A percentile compares a stretch with the other conserved stretches of the same genome.
phyloP scores from a whole-genome alignment of 768 basidiomycete genomes.

The Rhizopogon roseolus region DNA sequence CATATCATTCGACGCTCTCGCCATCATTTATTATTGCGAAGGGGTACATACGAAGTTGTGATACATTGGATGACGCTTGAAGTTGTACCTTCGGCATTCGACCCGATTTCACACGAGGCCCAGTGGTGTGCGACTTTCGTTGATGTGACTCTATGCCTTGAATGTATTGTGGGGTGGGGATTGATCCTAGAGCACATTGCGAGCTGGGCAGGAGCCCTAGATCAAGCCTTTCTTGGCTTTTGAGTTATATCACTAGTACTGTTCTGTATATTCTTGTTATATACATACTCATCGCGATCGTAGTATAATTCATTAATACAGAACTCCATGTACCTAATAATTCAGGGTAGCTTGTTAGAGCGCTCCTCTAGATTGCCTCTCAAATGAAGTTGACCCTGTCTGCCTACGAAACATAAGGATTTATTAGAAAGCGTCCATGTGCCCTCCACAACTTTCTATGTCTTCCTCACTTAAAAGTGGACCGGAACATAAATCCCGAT shows the following conservation, averaged over 20 bases:
- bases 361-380: neutral
- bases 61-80: conserved; percentile 5
- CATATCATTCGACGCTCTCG: too few relatives aligned
- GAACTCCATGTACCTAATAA: neutral
- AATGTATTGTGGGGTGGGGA: neutral
- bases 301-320: neutral
- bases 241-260: neutral
- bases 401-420: neutral
- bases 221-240: neutral
- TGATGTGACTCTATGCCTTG: conserved; percentile 9
- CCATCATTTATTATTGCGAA: too few relatives aligned
- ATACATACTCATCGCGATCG: conserved; percentile 11
- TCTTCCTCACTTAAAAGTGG: neutral
- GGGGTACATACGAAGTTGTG: neutral
- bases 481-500: conserved; percentile 13
- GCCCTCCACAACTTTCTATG: too few relatives aligned
- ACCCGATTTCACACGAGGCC: conserved; percentile 18
- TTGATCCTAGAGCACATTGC: too few relatives aligned
- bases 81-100: conserved; percentile 9
- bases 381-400: neutral
- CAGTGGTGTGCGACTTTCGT: neutral
- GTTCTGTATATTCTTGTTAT: conserved; percentile 5
- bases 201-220: neutral
- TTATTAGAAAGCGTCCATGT: neutral
- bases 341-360: neutral